Evolutionary conservation across 345 rosid species (phyloP).

Genomic region (Eutrema yunnanense): DNA sequence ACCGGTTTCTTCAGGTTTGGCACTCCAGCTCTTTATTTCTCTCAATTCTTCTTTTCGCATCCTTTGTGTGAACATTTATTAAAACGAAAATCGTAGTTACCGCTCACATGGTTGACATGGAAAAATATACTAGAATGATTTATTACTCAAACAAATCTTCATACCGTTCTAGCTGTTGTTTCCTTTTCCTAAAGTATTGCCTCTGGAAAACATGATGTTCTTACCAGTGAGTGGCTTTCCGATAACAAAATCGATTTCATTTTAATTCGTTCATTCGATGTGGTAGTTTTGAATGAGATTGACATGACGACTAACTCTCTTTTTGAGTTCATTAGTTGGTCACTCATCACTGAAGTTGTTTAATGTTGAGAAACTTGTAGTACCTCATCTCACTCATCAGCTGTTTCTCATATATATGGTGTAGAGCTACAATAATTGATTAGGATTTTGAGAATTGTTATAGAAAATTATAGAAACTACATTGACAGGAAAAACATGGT

Average conservation of each 20-base stretch:
- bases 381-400: neutral
- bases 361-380: neutral
- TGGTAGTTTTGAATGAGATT: too few species aligned
- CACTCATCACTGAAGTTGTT: neutral
- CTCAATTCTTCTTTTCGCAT: neutral
- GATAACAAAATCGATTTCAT: too few species aligned
- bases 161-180: too few species aligned
- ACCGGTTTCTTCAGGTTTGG: constrained; percentile 89
- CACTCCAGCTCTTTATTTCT: neutral
- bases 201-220: too few species aligned
- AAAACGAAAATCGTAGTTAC: too few species aligned
- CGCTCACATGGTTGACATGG: too few species aligned
- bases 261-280: too few species aligned
- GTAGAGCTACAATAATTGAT: neutral
- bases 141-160: too few species aligned
- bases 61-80: neutral
- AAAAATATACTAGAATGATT: too few species aligned
- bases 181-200: too few species aligned
- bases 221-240: too few species aligned
- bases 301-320: too few species aligned
- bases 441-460: neutral
- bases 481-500: constrained; percentile 86
- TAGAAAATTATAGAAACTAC: neutral
- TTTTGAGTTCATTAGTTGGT: neutral
- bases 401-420: neutral